Conservation (phyloP, 1,139 yeast species). For the Saccharomycopsis crataegensis region DNA sequence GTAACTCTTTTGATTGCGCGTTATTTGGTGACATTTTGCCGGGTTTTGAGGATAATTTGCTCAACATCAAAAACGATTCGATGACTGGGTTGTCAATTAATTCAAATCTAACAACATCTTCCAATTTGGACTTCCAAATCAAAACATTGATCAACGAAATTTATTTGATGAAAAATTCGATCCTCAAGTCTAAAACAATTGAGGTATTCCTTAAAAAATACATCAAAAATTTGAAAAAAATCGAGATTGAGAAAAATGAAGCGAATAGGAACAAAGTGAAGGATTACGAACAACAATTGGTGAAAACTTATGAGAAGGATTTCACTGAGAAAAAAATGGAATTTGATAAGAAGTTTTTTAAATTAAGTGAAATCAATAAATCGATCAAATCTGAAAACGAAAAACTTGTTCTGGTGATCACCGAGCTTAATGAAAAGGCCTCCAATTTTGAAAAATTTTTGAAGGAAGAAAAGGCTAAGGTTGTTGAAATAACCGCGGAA, state of each 20-base stretch:
- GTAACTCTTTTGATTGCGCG: conserved; percentile 18
- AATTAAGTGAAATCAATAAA: conserved; percentile 5
- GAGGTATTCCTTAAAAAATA: conserved; percentile 19
- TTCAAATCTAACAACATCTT: conserved; percentile 19
- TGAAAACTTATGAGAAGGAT: conserved; percentile 22
- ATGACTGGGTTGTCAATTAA: conserved; percentile 20
- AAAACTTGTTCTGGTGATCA: neutral
- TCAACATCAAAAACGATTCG: conserved; percentile 18
- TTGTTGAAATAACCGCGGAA: conserved; percentile 1
- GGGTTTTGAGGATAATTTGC: conserved; percentile 17
- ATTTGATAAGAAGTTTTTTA: conserved; percentile 8
- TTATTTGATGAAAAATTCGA: conserved; percentile 14
- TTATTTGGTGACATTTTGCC: conserved; percentile 19
- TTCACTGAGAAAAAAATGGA: conserved; percentile 12
- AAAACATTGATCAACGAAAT: conserved; percentile 18
- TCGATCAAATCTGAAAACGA: conserved; percentile 11
- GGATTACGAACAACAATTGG: conserved; percentile 17
- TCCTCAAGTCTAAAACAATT: conserved; percentile 15
- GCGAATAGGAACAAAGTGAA: conserved; percentile 18
- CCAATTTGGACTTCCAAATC: conserved; percentile 18
- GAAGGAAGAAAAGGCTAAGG: neutral
- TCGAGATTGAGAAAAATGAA: conserved; percentile 19
- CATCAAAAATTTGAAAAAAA: conserved; percentile 18
- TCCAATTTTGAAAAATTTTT: neutral
- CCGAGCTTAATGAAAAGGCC: neutral